Base-by-base conservation (phyloP, 148 eudicot genomes). In the Nepenthes mirabilis region DNA sequence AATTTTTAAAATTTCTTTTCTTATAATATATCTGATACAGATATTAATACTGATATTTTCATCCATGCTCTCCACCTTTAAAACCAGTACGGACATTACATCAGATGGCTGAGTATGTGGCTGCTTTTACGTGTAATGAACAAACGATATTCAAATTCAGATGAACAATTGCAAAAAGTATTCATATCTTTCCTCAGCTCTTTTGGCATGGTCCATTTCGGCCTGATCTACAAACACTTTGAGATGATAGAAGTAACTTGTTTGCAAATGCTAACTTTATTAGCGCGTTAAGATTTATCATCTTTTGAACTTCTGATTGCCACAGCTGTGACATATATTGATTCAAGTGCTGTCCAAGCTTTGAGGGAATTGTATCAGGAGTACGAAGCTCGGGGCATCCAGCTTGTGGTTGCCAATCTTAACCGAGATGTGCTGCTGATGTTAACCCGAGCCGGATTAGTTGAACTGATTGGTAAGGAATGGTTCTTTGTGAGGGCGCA, bases 401-500 rank as follows among this genome's bases (percentile, higher is more conserved):
- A 94, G 97, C 75, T 83, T 34, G 97, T 88, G 51, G 79, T 94
- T 56, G 65, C 99, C 52, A 89, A 94, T 61, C 99, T 97, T 36
- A 94, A 88, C 71, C 80, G 83, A 33, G 91, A 84, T 37, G 99
- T 94, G 69, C 73, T 94, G 58, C 52, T 80, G 76, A 86, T 90
- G 37, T 72, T 94, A 56, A 67, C 89, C 57, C 79, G 70, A 70
- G 74, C 99, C 8, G 90, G 97, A n/a, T 61, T 89, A 33, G 85
- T 94, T 34, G 97, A 94, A 14, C 70, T 84, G 56, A 79, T 94
- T 8, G 99, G 99, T 34, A 83, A 82, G 70, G 97, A 94, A 69
- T 94, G 99, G 99, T 89, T 66, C 70, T 94, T 93, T 36, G 99
- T 94, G 67, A 85, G 99, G 78, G 88, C 86, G 33, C 99, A 94